phyloP scores from a whole-genome alignment of 805 yeast species.

The Saccharomycopsis babjevae region DNA sequence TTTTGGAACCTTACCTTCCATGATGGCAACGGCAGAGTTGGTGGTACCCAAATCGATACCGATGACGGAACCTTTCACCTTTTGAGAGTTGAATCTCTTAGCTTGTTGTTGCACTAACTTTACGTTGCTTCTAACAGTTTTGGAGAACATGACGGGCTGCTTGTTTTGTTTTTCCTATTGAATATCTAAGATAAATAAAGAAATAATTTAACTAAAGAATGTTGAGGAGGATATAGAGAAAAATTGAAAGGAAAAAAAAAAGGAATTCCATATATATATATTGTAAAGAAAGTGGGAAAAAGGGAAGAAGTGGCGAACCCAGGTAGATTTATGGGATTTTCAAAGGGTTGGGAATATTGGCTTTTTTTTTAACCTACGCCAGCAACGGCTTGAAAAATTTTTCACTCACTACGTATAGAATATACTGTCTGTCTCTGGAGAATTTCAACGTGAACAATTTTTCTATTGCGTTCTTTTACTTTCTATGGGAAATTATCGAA shows the following conservation, averaged over 20 bases:
- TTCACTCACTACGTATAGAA: not conserved
- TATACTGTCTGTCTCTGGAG: not conserved
- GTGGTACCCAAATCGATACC: constrained; percentile 87
- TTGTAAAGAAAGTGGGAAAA: not conserved
- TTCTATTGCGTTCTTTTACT: not conserved
- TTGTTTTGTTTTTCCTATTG: not conserved
- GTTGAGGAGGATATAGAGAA: not conserved
- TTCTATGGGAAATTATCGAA: not conserved
- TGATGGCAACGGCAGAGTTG: constrained; percentile 79
- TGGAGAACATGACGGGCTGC: constrained; percentile 14
- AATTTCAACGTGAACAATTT: not conserved
- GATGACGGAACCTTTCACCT: constrained; percentile 39
- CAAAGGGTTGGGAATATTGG: not conserved
- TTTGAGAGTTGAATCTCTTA: constrained; percentile 18
- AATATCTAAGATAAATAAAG: not conserved
- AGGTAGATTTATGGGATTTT: not conserved
- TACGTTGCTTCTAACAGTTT: constrained; percentile 13
- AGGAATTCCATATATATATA: not conserved
- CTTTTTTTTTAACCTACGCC: not conserved
- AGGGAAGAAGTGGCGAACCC: not conserved
- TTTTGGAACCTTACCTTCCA: constrained; percentile 70
- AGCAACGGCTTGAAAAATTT: not conserved
- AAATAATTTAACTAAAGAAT: not conserved
- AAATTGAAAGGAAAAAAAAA: not conserved
- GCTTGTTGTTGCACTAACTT: constrained; percentile 13